Evolutionary conservation across 306 rosid genomes (phyloP).

Genomic region (Crataegus laevigata): DNA sequence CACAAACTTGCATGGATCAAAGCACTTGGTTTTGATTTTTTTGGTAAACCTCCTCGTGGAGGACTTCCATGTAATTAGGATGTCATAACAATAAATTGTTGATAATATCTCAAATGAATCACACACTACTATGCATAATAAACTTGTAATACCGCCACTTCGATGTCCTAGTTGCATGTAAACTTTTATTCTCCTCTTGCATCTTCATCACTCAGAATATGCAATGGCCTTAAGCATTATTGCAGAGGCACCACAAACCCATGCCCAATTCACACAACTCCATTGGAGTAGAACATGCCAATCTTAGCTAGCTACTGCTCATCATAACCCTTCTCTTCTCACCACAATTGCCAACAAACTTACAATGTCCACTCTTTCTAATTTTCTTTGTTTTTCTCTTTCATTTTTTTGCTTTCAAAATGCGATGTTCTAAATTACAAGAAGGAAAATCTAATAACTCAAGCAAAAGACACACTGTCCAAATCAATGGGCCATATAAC

Average conservation of each 20-base stretch:
- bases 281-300: neutral
- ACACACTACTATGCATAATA: too few relatives aligned
- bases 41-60: neutral
- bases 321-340: neutral
- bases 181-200: neutral
- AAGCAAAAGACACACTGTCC: neutral
- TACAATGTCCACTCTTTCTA: neutral
- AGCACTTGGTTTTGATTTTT: neutral
- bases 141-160: neutral
- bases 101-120: neutral
- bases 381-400: too few relatives aligned
- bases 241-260: conserved; percentile 14
- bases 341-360: conserved; percentile 1
- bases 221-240: neutral
- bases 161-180: neutral
- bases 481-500: neutral
- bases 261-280: conserved; percentile 15
- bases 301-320: conserved; percentile 9
- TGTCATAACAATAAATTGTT: too few relatives aligned
- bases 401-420: neutral
- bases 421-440: too few relatives aligned
- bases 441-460: neutral
- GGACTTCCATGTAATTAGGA: neutral
- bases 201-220: neutral
- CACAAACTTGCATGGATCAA: neutral